Conservation (phyloP, 306 rosid species). For the Citrullus colocynthis region DNA sequence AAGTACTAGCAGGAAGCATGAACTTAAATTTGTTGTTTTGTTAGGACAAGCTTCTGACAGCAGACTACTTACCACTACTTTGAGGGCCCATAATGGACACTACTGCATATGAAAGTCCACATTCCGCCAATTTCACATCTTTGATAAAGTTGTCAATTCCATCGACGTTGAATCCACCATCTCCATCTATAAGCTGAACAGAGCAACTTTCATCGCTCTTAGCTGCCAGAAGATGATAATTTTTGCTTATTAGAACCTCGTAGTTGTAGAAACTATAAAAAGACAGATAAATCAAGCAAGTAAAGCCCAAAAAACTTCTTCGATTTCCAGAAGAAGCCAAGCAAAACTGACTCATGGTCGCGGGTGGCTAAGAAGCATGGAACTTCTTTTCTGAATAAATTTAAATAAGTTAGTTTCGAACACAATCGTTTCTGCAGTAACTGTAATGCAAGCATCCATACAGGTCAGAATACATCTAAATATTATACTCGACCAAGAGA, state of each 20-base stretch:
- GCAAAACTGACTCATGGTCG: neutral
- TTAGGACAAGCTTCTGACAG: neutral
- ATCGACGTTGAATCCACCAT: slow-evolving; percentile 55
- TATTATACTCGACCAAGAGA: neutral
- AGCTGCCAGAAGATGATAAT: slow-evolving; percentile 16
- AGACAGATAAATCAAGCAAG: neutral
- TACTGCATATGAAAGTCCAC: slow-evolving; percentile 92
- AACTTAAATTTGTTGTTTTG: neutral
- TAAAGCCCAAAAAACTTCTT: neutral
- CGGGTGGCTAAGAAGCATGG: neutral
- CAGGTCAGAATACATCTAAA: neutral
- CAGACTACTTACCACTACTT: slow-evolving; percentile 76
- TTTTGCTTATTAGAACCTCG: neutral
- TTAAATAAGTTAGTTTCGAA: neutral
- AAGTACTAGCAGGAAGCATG: neutral
- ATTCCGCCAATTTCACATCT: slow-evolving; percentile 71
- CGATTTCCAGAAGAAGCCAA: neutral
- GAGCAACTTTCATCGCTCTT: slow-evolving; percentile 38
- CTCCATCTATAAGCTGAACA: slow-evolving; percentile 93
- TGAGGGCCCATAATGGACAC: slow-evolving; percentile 99
- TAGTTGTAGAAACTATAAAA: neutral
- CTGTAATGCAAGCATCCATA: neutral
- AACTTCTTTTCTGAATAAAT: neutral
- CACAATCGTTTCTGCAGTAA: neutral
- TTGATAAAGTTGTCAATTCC: slow-evolving; percentile 68